These are phyloP conservation scores for Guillardia theta DNA, from an alignment of 78 protist genomes.

Conservation along the genomic window DNA sequence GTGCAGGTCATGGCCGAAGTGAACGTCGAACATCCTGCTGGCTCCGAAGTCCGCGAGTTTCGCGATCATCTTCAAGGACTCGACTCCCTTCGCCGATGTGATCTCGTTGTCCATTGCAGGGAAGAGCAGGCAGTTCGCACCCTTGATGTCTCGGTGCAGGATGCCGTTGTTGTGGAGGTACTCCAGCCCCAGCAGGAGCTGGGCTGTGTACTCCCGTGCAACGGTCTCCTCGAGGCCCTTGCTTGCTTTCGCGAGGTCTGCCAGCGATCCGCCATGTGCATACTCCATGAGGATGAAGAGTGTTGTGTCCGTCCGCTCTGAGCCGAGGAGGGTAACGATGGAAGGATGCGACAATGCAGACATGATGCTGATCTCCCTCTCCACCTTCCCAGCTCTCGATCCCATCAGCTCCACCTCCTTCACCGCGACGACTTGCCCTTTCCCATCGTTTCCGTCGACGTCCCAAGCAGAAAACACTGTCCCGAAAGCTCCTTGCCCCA, in stretches of 20 bases:
- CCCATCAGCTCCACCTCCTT: background rate
- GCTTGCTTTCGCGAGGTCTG: background rate
- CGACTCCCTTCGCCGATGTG: too few relatives aligned
- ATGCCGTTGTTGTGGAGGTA: background rate
- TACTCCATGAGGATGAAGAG: background rate
- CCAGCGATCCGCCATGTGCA: background rate
- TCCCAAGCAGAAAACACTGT: background rate
- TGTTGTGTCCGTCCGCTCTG: background rate
- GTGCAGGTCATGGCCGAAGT: too few relatives aligned
- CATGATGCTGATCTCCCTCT: conserved; percentile 9
- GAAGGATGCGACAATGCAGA: background rate
- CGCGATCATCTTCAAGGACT: too few relatives aligned
- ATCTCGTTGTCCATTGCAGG: too few relatives aligned
- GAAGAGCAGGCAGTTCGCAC: background rate
- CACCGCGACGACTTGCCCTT: background rate
- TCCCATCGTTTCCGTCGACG: background rate
- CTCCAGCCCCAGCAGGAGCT: conserved; percentile 1
- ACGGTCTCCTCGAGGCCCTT: background rate
- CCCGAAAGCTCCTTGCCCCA: background rate
- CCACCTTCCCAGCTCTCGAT: background rate
- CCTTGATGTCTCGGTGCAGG: background rate
- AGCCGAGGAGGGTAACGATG: background rate
- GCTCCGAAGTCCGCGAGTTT: conserved; percentile 26
- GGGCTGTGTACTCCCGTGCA: background rate
- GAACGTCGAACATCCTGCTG: background rate